Base-by-base conservation (phyloP, 2,329 filamentous ascomycete genomes). In the Fusarium sp. region DNA sequence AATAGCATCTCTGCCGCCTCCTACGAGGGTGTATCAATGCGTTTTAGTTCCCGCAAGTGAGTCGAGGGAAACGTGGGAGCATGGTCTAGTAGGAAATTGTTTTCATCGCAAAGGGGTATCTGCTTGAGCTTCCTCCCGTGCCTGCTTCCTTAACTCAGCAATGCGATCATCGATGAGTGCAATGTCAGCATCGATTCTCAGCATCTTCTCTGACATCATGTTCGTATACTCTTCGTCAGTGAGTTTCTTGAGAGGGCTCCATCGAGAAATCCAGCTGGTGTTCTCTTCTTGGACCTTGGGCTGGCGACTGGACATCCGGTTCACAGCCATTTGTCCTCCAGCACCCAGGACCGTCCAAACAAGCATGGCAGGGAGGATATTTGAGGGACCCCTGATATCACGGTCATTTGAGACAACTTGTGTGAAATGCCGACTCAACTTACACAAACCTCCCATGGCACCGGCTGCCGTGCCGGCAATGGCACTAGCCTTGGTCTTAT, bases 141-240 rank as follows among this genome's bases (percentile, higher is more conserved):
- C 66, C 41, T 69, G 68, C 50, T 77, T 62, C 54, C 71, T 74
- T 23, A 86, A 62, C 52, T 83, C 81, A 2, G 80, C 88, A 75
- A 97, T 94, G 78, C 90, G 91, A 64, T 96, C 94, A 77, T 97
- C 93, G 39, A 96, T 86, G 6, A 97, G 82, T 0, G 93, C 91
- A 81, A 97, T 95, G 71, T 96, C 93, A 1, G 90, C 93, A 74
- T 97, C 92, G 4, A 96, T 84, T 71, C 86, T 88, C 30, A 96
- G 81, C 45, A 95, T 83, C 82, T 92, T 94, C 80, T 95, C 93
- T 34, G 87, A 85, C 78, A 97, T 85, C 83, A 95, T 91, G 1
- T 87, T 84, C 68, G 89, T 88, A 79, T 97, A 97, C 76, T 97
- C 91, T 30, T 92, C 88, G 75, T 97, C 92, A 0, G 90, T 90